A percentile compares a stretch with the other conserved stretches of the same genome.
Evolutionary conservation across 2,329 filamentous ascomycete species (phyloP).

Genomic region (Westerdykella ornata): DNA sequence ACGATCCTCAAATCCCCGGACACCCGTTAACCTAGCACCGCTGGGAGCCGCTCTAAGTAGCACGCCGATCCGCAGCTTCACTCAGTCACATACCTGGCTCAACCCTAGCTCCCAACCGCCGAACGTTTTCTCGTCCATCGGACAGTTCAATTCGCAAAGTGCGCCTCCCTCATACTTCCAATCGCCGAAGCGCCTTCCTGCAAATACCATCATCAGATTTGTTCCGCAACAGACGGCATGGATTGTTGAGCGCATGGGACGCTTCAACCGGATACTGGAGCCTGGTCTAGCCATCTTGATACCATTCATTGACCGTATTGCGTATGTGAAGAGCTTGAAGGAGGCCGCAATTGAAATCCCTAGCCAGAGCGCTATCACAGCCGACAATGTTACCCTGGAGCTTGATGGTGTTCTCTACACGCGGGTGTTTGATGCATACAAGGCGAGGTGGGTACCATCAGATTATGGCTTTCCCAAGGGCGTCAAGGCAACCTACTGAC

Average conservation of each 20-base stretch:
- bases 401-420: conserved; percentile 95
- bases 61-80: conserved; percentile 24
- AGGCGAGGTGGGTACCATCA: conserved; percentile 63
- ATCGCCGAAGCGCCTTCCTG: conserved; percentile 59
- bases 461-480: not conserved
- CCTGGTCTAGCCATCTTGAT: conserved; percentile 84
- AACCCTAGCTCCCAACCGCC: conserved; percentile 19
- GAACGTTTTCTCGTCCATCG: conserved; percentile 21
- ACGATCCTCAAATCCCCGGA: conserved; percentile 12
- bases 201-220: conserved; percentile 92
- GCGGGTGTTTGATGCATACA: conserved; percentile 94
- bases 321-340: conserved; percentile 97
- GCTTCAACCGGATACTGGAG: conserved; percentile 87
- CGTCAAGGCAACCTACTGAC: conserved; percentile 10
- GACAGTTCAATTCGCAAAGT: conserved; percentile 18
- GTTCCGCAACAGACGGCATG: conserved; percentile 99
- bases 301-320: conserved; percentile 89
- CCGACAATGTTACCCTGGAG: conserved; percentile 95
- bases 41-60: conserved; percentile 15
- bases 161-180: conserved; percentile 73
- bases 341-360: conserved; percentile 95
- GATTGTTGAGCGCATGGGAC: conserved; percentile 99
- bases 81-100: conserved; percentile 13
- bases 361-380: conserved; percentile 94
- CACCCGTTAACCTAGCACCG: conserved; percentile 9